A percentile compares a stretch with the other conserved stretches of the same genome.
Conservation (phyloP, 768 basidiomycete genomes). For the Suillus spraguei region DNA sequence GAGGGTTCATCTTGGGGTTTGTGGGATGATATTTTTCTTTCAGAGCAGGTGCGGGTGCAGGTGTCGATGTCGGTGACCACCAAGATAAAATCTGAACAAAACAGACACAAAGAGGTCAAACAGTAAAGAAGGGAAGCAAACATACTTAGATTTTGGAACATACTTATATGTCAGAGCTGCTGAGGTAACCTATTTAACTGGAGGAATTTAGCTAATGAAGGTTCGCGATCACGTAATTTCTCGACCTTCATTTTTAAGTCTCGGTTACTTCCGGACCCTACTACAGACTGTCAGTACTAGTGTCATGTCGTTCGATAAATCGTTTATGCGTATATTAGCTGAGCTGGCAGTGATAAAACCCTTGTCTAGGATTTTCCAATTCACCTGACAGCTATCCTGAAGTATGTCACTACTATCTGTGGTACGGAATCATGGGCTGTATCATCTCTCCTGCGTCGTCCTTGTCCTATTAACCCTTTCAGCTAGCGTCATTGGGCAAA, state of each 20-base stretch:
- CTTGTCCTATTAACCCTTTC: constrained; percentile 14
- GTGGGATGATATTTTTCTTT: constrained; percentile 66
- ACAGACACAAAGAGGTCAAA: neutral
- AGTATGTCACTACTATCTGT: neutral
- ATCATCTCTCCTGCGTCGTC: constrained; percentile 13
- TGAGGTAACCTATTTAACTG: too few species aligned
- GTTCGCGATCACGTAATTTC: too few species aligned
- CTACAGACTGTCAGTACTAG: too few species aligned
- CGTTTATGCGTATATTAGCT: neutral
- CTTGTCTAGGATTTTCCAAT: neutral
- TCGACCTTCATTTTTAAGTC: neutral
- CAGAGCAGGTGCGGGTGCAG: constrained; percentile 26
- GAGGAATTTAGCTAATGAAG: too few species aligned
- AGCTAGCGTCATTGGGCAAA: constrained; percentile 24
- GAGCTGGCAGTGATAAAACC: constrained; percentile 2
- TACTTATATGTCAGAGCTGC: too few species aligned
- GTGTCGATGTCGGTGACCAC: constrained; percentile 55
- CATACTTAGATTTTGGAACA: too few species aligned
- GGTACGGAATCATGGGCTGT: neutral
- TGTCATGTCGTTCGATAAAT: neutral
- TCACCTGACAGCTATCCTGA: too few species aligned
- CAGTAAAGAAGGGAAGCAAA: too few species aligned
- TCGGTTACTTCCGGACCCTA: too few species aligned
- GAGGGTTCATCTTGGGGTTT: constrained; percentile 79
- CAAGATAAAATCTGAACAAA: constrained; percentile 48